phyloP scores from a whole-genome alignment of 2,329 filamentous ascomycete genomes.

The Aureobasidium mangrovei region DNA sequence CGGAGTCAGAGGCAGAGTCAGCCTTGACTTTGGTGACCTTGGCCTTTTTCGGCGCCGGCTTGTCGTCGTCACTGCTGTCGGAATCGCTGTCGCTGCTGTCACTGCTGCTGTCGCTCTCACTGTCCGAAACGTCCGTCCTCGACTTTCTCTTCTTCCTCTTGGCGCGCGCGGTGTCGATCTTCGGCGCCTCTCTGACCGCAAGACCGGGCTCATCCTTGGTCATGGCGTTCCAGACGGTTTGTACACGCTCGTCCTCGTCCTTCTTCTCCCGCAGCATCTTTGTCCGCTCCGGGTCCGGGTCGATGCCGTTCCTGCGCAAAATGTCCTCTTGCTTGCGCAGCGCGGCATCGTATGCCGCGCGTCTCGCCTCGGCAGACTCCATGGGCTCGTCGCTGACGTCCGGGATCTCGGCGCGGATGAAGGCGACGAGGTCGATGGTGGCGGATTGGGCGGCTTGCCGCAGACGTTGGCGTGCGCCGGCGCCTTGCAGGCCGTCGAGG shows the following conservation, averaged over 20 bases:
- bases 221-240: slow-evolving; percentile 19
- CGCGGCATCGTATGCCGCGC: slow-evolving; percentile 30
- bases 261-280: slow-evolving; percentile 27
- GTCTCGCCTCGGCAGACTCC: slow-evolving; percentile 28
- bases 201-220: slow-evolving; percentile 15
- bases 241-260: slow-evolving; percentile 27
- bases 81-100: neutral
- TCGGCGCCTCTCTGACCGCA: neutral
- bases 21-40: slow-evolving; percentile 7
- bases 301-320: slow-evolving; percentile 19
- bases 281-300: slow-evolving; percentile 22
- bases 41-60: neutral
- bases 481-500: slow-evolving; percentile 68
- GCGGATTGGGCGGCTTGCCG: slow-evolving; percentile 56
- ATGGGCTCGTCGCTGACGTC: slow-evolving; percentile 20
- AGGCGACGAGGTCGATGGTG: slow-evolving; percentile 37
- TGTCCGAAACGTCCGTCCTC: slow-evolving; percentile 25
- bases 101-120: slow-evolving; percentile 12
- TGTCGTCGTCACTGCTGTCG: neutral
- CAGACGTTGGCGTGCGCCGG: slow-evolving; percentile 57
- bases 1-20: neutral
- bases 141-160: slow-evolving; percentile 24
- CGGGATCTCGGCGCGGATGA: slow-evolving; percentile 7
- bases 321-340: slow-evolving; percentile 28
- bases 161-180: slow-evolving; percentile 7